These are phyloP conservation scores for Neovahlkampfia damariscottae DNA, from an alignment of 78 protist genomes.

Conservation along the genomic window DNA sequence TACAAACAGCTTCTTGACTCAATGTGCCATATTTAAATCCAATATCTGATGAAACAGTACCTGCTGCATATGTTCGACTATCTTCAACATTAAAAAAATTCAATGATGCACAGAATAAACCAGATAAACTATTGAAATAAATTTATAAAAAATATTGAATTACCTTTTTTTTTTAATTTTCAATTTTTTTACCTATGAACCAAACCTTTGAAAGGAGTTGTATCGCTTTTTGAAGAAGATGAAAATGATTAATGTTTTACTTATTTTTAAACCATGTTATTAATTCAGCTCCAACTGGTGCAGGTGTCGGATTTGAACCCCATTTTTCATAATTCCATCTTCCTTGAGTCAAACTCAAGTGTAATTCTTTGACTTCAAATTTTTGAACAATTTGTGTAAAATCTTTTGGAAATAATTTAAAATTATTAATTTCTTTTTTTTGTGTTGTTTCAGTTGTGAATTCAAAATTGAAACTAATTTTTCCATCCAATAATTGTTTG, in stretches of 20 bases:
- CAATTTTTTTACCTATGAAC: background rate
- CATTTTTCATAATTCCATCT: background rate
- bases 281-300: constrained; percentile 3
- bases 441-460: too few relatives aligned
- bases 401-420: background rate
- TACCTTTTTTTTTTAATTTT: background rate
- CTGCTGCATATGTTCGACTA: background rate
- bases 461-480: too few relatives aligned
- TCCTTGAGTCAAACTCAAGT: background rate
- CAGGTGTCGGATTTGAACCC: background rate
- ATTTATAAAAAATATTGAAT: too few relatives aligned
- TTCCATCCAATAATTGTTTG: too few relatives aligned
- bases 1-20: background rate
- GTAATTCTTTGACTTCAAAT: background rate
- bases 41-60: background rate
- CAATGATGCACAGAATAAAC: background rate
- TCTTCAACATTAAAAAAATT: background rate
- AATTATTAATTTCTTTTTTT: too few relatives aligned
- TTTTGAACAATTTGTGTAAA: background rate
- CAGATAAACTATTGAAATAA: background rate
- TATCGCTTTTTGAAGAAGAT: too few relatives aligned
- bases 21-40: background rate
- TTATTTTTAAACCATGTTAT: background rate
- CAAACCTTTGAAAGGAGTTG: too few relatives aligned
- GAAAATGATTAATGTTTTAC: too few relatives aligned